phyloP scores from a whole-genome alignment of 306 rosid species.

The Cicer bijugum region DNA sequence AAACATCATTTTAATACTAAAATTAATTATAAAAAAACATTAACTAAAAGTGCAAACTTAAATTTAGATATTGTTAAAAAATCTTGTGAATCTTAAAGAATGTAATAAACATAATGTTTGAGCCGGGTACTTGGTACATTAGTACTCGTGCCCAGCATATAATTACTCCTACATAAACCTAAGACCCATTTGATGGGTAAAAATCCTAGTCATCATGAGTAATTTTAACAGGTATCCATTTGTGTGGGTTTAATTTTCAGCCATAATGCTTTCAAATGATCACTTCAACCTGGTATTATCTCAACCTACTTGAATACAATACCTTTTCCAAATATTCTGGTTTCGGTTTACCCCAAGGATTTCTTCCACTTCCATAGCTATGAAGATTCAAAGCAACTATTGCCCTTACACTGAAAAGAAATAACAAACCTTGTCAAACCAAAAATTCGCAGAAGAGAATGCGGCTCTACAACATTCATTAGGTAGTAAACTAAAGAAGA shows the following conservation, averaged over 20 bases:
- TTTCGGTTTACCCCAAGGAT: slow-evolving; percentile 92
- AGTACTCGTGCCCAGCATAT: background rate
- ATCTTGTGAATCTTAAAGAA: background rate
- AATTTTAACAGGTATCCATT: background rate
- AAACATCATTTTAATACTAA: background rate
- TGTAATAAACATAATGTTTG: background rate
- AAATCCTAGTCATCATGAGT: background rate
- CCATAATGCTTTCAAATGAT: slow-evolving; percentile 28
- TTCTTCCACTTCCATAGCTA: slow-evolving; percentile 96
- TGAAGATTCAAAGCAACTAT: slow-evolving; percentile 91
- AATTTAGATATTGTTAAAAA: background rate
- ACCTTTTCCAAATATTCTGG: slow-evolving; percentile 97
- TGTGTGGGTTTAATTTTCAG: slow-evolving; percentile 2
- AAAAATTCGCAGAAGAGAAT: slow-evolving; percentile 32
- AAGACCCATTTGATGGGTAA: slow-evolving; percentile 15
- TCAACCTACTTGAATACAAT: slow-evolving; percentile 35
- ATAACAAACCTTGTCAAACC: slow-evolving; percentile 40
- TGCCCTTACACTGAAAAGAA: slow-evolving; percentile 82
- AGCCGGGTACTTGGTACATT: background rate
- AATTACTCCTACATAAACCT: background rate
- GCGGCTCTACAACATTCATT: slow-evolving; percentile 19
- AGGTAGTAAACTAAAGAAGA: slow-evolving; percentile 33
- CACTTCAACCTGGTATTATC: slow-evolving; percentile 25
- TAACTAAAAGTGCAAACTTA: background rate
- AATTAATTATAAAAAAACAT: background rate